Evolutionary conservation across 2,329 filamentous ascomycete species (phyloP), one percentile per base, ranked within the genome.

Genomic region (Pseudopyrenochaeta lycopersici): DNA sequence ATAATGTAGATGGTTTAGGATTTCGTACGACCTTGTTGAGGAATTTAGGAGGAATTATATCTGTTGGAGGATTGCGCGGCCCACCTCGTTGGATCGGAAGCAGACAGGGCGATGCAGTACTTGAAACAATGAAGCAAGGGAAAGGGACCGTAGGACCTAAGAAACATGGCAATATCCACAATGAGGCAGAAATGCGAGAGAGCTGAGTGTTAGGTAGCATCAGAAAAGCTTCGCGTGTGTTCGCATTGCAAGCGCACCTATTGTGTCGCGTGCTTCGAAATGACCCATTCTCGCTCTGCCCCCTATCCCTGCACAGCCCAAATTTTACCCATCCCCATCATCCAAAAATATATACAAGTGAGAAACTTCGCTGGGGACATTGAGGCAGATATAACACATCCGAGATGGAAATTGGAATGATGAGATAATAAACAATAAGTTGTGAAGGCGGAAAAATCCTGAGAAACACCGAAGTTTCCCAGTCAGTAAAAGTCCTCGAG

Each of bases 311-410:
- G 52, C 20, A 49, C 44, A 32, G 41, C 41, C 44, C n/a, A 32
- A 27, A 11, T 3, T 15, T 18, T 23, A 7, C 17, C 31, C 21
- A 5, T 31, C 30, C 7, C n/a, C 15, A 29, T 21, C 36, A 35
- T 47, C 49, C 51, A 44, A 49, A 46, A 49, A 56, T 54, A 57
- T 55, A 15, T 51, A 53, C 49, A 58, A 30, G 12, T 44, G 35
- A 29, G 12, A 35, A 21, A 10, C 18, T 36, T 15, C 23, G 27
- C 21, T 27, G 32, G 12, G n/a, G 29, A 41, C 40, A 42, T n/a
- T 38, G 23, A 40, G 39, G 47, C 49, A 44, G 42, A 47, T 15
- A 15, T 20, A 15, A 29, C 21, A 35, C 18, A 30, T 51, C 14
- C 7, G 23, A 32, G 30, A 7, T 17, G n/a, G 27, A 27, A 20